Base-by-base conservation (phyloP, 148 eudicot species). In the Linanthus parryae region DNA sequence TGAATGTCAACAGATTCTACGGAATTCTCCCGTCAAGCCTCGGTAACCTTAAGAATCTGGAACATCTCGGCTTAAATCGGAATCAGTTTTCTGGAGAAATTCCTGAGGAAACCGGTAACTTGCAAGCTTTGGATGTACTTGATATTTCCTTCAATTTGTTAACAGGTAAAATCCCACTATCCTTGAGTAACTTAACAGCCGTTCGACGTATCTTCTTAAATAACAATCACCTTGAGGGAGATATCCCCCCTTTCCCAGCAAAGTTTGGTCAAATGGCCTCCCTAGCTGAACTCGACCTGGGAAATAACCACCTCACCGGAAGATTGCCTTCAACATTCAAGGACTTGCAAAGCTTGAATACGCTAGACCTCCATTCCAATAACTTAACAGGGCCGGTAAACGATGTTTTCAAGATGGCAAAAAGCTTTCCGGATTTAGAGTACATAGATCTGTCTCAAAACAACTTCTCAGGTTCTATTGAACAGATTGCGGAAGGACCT, bases 331-430 rank as follows among this genome's bases (percentile, higher is more conserved):
- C 72, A 0, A 47, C 52, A 38, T 65, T 82, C 7, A 72, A 74
- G 8, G 48, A 44, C 56, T 55, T 80, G 3, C 48, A 22, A 3
- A 27, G 18, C 33, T 22, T 77, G 58, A 67, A 53, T 9, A 36
- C 63, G 23, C 49, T 74, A 8, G 84, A 82, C 42, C 81, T 82
- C 23, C 84, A 78, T 40, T 75, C 84, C 8, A 78, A 82, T 57
- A 75, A 65, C 11, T 63, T 82, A 27, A 43, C 64, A 63, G 82
- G 89, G 19, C 54, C 74, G 0, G 23, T 77, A 18, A 54, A 62
- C 44, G 33, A 51, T 27, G 70, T 70, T 29, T 76, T 79, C 31
- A 33, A 65, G 51, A 49, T 66, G 30, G 39, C 44, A 24, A 66
- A 57, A 60, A 62, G 44, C 27, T 70, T 61, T 15, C 73, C 72